Percentiles rank a stretch among this genome's conserved stretches.
These are phyloP conservation scores for Lanmaoa pseudosensibilis DNA, from an alignment of 768 basidiomycete species.

Conservation along the genomic window DNA sequence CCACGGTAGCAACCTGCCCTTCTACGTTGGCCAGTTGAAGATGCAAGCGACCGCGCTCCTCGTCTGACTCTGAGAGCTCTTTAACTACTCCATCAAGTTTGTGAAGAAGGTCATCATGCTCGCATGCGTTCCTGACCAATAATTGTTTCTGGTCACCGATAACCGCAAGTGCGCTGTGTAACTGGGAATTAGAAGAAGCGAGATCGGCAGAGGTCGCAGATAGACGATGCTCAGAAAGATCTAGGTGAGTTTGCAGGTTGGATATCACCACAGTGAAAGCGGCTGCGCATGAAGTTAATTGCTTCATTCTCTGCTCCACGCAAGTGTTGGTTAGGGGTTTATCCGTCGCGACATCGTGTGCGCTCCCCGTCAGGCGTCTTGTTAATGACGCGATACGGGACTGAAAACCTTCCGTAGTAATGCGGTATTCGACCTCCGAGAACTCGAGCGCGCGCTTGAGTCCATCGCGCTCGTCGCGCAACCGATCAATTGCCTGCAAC, in stretches of 20 bases:
- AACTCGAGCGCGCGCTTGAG: slow-evolving; percentile 67
- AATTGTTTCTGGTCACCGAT: slow-evolving; percentile 21
- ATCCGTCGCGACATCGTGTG: slow-evolving; percentile 16
- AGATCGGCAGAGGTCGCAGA: slow-evolving; percentile 12
- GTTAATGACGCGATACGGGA: slow-evolving; percentile 43
- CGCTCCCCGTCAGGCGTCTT: slow-evolving; percentile 22
- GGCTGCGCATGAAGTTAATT: slow-evolving; percentile 34
- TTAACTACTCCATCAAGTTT: slow-evolving; percentile 35
- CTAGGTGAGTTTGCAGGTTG: slow-evolving; percentile 35
- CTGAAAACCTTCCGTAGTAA: slow-evolving; percentile 60
- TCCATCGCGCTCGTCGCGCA: slow-evolving; percentile 64
- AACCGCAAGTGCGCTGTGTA: slow-evolving; percentile 15
- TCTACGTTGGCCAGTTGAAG: slow-evolving; percentile 39
- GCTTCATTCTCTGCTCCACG: slow-evolving; percentile 22
- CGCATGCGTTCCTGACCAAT: slow-evolving; percentile 17
- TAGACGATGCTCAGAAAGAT: slow-evolving; percentile 18
- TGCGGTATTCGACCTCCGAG: slow-evolving; percentile 63
- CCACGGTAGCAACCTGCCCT: slow-evolving; percentile 32
- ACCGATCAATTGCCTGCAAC: slow-evolving; percentile 60
- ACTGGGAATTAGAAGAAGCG: slow-evolving; percentile 17
- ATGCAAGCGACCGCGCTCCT: slow-evolving; percentile 20
- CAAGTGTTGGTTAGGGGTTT: slow-evolving; percentile 1
- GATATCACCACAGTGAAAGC: slow-evolving; percentile 43
- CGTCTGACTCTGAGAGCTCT: slow-evolving; percentile 37
- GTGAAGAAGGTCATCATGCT: slow-evolving; percentile 27